Evolutionary conservation across 2,329 filamentous ascomycete species (phyloP), one percentile per base, ranked within the genome.

Genomic region (Mollisia scopiformis): DNA sequence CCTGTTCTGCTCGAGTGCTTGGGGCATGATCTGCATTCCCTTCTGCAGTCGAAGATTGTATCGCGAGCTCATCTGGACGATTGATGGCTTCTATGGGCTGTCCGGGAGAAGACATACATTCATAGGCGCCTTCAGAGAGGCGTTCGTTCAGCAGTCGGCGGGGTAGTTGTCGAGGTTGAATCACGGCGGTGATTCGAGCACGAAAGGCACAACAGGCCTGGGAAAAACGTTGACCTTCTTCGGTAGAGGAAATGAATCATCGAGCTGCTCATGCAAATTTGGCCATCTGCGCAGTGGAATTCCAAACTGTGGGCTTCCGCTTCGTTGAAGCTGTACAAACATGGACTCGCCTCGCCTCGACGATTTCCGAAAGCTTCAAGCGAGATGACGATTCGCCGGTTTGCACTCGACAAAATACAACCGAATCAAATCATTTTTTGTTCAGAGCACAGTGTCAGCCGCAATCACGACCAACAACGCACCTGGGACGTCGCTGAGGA

Each of bases 51-150:
- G 59, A 23, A 39, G 35, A 10, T 27, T 43, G 53, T 51, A 59
- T 58, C 35, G 57, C 57, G 59, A 67, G 51, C 59, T 68, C 68
- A 70, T 71, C 62, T 66, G 55, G 43, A 47, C 41, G 51, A 28
- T 63, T 59, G 62, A 62, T 62, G 63, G 58, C 62, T 63, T 69
- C 71, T 65, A 59, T 57, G 58, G 66, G 59, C 52, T 66, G 65
- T 66, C 61, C 68, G 51, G 69, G 67, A 65, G 70, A 59, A 72
- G 71, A 73, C 71, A 73, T 73, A 61, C 71, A 73, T 66, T 64
- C 66, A 55, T 58, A 52, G 64, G 66, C 68, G 66, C 71, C 72
- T 25, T 68, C 51, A 57, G 28, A 53, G 58, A 64, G 70, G 70
- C 68, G 65, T 63, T 64, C 56, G 52, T 57, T 55, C 28, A 52